Evolutionary conservation across 805 yeast genomes (phyloP).

Genomic region (Saturnispora silvae): DNA sequence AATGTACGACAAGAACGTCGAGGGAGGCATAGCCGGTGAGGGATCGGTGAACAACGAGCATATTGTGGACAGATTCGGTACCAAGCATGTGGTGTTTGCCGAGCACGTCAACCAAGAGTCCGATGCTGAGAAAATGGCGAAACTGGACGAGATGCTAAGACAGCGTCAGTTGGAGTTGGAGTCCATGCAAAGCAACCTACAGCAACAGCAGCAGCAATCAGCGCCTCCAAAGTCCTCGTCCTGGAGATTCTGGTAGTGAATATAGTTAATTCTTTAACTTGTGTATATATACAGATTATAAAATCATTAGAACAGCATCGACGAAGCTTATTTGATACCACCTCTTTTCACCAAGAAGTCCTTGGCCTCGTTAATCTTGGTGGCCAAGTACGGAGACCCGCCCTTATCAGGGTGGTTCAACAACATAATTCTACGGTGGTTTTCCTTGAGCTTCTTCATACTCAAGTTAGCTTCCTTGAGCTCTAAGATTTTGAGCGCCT

Average conservation of each 20-base stretch:
- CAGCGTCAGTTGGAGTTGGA: slow-evolving; percentile 22
- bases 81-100: slow-evolving; percentile 65
- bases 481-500: slow-evolving; percentile 77
- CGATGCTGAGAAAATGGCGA: slow-evolving; percentile 45
- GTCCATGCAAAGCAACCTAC: slow-evolving; percentile 10
- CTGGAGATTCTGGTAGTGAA: slow-evolving; percentile 24
- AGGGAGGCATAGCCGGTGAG: slow-evolving; percentile 25
- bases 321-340: slow-evolving; percentile 24
- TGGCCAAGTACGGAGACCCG: slow-evolving; percentile 81
- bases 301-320: background rate
- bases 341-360: slow-evolving; percentile 66
- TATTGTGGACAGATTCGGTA: slow-evolving; percentile 52
- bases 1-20: slow-evolving; percentile 31
- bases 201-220: slow-evolving; percentile 2
- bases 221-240: no score
- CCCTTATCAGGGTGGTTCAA: slow-evolving; percentile 93
- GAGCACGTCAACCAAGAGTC: slow-evolving; percentile 57
- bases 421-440: slow-evolving; percentile 76
- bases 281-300: slow-evolving; percentile 7
- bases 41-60: slow-evolving; percentile 26
- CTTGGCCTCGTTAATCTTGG: slow-evolving; percentile 87
- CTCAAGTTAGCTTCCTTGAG: slow-evolving; percentile 55
- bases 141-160: slow-evolving; percentile 32
- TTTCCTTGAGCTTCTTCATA: slow-evolving; percentile 59
- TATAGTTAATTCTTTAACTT: no score